phyloP scores from a whole-genome alignment of 1,284 basidiomycete genomes.

The Ganoderma lingzhi region DNA sequence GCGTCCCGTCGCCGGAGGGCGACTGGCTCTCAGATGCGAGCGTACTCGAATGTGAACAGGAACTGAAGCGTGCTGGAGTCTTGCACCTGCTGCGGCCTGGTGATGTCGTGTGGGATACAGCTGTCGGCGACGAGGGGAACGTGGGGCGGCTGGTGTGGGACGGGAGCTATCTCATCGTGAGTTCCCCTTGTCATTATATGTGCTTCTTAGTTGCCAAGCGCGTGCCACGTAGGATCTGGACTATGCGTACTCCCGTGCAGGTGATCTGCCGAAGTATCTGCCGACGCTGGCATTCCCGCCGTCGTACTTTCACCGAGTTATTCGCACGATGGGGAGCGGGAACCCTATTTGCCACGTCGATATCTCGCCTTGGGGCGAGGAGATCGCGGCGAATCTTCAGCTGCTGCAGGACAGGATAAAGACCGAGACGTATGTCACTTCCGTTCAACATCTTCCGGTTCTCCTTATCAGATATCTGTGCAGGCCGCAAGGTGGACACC shows the following conservation, averaged over 20 bases:
- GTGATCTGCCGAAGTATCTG: conserved; percentile 80
- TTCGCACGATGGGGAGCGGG: conserved; percentile 61
- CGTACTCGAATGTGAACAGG: conserved; percentile 80
- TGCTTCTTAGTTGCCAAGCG: conserved; percentile 15
- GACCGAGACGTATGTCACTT: conserved; percentile 74
- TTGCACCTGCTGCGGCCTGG: conserved; percentile 67
- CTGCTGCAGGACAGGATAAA: conserved; percentile 79
- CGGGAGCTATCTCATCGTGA: conserved; percentile 81
- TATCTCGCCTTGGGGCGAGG: conserved; percentile 75
- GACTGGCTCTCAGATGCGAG: conserved; percentile 83
- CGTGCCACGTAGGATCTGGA: conserved; percentile 70
- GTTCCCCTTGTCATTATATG: conserved; percentile 40
- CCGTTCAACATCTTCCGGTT: background rate
- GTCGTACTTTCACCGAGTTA: conserved; percentile 85
- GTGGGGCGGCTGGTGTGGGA: conserved; percentile 83
- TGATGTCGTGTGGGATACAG: conserved; percentile 85
- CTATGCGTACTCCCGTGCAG: conserved; percentile 75
- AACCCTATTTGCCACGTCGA: conserved; percentile 81
- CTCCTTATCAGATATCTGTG: background rate
- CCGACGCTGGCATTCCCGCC: conserved; percentile 80
- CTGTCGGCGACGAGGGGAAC: conserved; percentile 84
- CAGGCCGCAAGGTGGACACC: conserved; percentile 78
- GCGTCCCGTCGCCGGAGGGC: conserved; percentile 83
- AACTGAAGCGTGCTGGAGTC: conserved; percentile 73
- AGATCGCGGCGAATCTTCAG: conserved; percentile 76